phyloP scores from a whole-genome alignment of 129 eudicot species.

The Calendula officinalis region DNA sequence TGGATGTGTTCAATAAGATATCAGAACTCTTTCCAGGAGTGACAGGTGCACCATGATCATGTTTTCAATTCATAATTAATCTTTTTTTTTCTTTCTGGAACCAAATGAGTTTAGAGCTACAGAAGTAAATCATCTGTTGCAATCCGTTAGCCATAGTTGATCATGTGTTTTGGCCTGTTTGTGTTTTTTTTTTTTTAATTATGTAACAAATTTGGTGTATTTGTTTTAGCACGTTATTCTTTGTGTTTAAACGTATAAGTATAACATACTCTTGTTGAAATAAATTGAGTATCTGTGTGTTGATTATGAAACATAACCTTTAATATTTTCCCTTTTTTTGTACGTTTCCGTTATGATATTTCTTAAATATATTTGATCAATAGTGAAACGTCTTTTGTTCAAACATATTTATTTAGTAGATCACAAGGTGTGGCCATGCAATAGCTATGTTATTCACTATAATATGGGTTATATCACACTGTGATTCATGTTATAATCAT shows the following conservation, averaged over 20 bases:
- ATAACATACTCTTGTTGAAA: conserved; percentile 6
- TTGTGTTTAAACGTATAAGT: conserved; percentile 20
- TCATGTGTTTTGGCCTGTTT: conserved; percentile 21
- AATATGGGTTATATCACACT: no score
- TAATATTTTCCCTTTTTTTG: neutral
- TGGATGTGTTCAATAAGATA: conserved; percentile 93
- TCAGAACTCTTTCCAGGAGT: conserved; percentile 95
- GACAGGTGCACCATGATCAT: conserved; percentile 50
- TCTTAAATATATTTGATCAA: neutral
- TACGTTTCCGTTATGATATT: neutral
- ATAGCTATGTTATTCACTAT: no score
- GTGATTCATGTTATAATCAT: no score
- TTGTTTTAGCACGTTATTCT: conserved; percentile 1
- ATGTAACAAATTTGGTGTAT: conserved; percentile 8
- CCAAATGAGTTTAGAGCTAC: conserved; percentile 26
- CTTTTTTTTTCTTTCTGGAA: conserved; percentile 18
- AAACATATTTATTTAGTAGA: no score
- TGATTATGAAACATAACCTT: neutral
- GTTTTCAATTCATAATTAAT: conserved; percentile 14
- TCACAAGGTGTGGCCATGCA: no score
- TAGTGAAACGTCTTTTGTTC: neutral
- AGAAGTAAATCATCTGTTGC: conserved; percentile 25
- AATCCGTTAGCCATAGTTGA: conserved; percentile 23
- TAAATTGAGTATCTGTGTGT: neutral
- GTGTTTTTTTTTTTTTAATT: neutral